Base-by-base conservation (phyloP, 1,284 basidiomycete species). In the Volvariella surrecta region DNA sequence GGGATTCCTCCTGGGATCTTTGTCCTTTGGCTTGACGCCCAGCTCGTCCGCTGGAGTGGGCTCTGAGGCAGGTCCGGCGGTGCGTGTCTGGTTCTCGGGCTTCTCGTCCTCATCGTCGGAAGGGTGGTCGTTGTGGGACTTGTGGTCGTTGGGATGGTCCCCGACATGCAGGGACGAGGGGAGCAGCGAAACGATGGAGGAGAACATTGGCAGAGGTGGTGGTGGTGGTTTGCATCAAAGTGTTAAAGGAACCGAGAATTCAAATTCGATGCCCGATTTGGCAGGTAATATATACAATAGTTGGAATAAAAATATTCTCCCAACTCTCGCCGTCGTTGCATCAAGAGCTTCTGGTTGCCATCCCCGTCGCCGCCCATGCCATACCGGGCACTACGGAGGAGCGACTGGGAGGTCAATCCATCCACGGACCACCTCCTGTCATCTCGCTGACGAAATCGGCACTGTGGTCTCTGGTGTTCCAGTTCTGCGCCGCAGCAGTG, bases 101-200 rank as follows among this genome's bases (percentile, higher is more conserved):
- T 57, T 51, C 2, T 57, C 56, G 17, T 64, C 58, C 40, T 59
- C 53, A 41, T 58, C 54, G 13, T 61, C 52, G 9, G 54, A 52
- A n/a, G 48, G 42, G 13, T 52, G 42, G 53, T 45, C 52, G 56
- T 3, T 56, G 53, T 3, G 44, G 28, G 40, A 50, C 49, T 44
- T 43, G 46, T 30, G 43, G 40, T 44, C 56, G 40, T 50, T 49
- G 51, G 51, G 24, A 28, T 11, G 24, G 24, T 11, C 47, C 37
- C 45, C 49, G 50, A 65, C 54, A 52, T 75, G 73, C 4, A 79
- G 61, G 4, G 70, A 63, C n/a, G 76, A 67, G 16, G 79, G 79
- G 0, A 84, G 62, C 46, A 79, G 71, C 7, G 77, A 76, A 13
- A 74, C 68, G 37, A 82, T 60, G 39, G 77, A 73, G 43, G 79